Percentiles rank a stretch among this genome's conserved stretches.
These are phyloP conservation scores for Filobasidium wieringae DNA, from an alignment of 768 basidiomycete genomes.

Conservation along the genomic window DNA sequence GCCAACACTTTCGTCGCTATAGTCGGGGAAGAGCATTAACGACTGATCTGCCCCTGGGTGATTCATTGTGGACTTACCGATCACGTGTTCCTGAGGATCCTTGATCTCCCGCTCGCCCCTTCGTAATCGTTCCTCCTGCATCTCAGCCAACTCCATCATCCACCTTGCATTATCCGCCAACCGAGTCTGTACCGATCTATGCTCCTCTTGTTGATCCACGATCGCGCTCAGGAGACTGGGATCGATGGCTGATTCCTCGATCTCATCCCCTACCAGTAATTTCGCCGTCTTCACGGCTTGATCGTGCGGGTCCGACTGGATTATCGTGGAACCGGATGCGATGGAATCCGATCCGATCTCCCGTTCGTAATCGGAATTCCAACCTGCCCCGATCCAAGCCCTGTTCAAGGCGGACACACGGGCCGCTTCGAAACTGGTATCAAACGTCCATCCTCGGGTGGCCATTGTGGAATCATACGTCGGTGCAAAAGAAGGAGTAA, in stretches of 20 bases:
- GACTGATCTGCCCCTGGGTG: not conserved
- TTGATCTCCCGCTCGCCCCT: conserved; percentile 10
- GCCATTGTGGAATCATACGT: conserved; percentile 25
- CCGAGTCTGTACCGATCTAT: conserved; percentile 13
- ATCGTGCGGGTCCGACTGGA: not conserved
- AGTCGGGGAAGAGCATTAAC: not conserved
- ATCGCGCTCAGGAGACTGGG: conserved; percentile 5
- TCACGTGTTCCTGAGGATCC: conserved; percentile 20
- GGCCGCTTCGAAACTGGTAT: conserved; percentile 25
- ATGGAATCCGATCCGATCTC: not conserved
- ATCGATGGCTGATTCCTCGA: conserved; percentile 8
- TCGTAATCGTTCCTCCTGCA: conserved; percentile 28
- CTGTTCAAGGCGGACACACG: conserved; percentile 20
- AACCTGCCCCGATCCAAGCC: conserved; percentile 11
- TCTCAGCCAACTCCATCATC: conserved; percentile 25
- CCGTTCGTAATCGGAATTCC: conserved; percentile 1
- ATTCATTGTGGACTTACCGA: conserved; percentile 32
- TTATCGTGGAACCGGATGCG: not conserved
- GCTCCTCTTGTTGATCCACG: conserved; percentile 10
- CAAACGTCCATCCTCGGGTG: conserved; percentile 23
- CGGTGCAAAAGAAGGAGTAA: conserved; percentile 31
- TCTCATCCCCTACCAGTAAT: conserved; percentile 11
- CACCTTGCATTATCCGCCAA: conserved; percentile 23
- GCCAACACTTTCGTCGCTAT: not conserved
- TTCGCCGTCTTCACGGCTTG: conserved; percentile 1